These are phyloP conservation scores for Cordyceps cateniannulata DNA, from an alignment of 2,329 filamentous ascomycete genomes.

Conservation along the genomic window DNA sequence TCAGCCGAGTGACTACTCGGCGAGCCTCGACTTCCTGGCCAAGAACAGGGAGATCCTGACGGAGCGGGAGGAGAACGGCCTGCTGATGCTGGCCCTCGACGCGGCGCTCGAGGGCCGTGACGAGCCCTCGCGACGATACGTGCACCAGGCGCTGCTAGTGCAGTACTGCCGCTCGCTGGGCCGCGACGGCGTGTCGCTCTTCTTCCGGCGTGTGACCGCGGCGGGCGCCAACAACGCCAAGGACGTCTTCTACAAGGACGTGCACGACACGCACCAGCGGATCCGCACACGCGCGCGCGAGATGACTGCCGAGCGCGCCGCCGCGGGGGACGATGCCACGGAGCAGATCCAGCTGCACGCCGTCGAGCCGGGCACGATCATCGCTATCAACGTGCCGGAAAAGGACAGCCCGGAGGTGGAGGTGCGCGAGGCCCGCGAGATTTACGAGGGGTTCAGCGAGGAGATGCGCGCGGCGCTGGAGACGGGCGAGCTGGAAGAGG, in stretches of 20 bases:
- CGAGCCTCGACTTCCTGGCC: slow-evolving; percentile 71
- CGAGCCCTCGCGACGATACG: slow-evolving; percentile 75
- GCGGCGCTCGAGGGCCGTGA: slow-evolving; percentile 63
- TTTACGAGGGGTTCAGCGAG: slow-evolving; percentile 79
- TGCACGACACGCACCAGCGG: slow-evolving; percentile 76
- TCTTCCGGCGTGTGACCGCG: slow-evolving; percentile 94
- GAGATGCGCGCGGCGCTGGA: slow-evolving; percentile 78
- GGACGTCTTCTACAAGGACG: slow-evolving; percentile 87
- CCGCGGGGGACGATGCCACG: slow-evolving; percentile 59
- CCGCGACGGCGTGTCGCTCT: slow-evolving; percentile 78
- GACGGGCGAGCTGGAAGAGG: slow-evolving; percentile 71
- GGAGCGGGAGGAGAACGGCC: slow-evolving; percentile 83
- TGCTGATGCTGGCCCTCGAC: slow-evolving; percentile 89
- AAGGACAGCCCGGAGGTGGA: slow-evolving; percentile 59
- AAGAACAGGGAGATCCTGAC: slow-evolving; percentile 69
- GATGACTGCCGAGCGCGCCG: slow-evolving; percentile 51
- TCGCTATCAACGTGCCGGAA: slow-evolving; percentile 78
- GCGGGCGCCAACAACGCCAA: slow-evolving; percentile 82
- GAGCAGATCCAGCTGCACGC: slow-evolving; percentile 98
- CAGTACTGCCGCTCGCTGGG: slow-evolving; percentile 93
- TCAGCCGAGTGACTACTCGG: slow-evolving; percentile 64
- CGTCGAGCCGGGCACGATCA: slow-evolving; percentile 85
- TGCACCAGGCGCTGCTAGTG: slow-evolving; percentile 85
- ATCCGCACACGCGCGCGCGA: slow-evolving; percentile 74
- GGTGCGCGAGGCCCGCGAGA: slow-evolving; percentile 56